Evolutionary conservation across 2,329 filamentous ascomycete genomes (phyloP).

Genomic region (Ilyonectria robusta): DNA sequence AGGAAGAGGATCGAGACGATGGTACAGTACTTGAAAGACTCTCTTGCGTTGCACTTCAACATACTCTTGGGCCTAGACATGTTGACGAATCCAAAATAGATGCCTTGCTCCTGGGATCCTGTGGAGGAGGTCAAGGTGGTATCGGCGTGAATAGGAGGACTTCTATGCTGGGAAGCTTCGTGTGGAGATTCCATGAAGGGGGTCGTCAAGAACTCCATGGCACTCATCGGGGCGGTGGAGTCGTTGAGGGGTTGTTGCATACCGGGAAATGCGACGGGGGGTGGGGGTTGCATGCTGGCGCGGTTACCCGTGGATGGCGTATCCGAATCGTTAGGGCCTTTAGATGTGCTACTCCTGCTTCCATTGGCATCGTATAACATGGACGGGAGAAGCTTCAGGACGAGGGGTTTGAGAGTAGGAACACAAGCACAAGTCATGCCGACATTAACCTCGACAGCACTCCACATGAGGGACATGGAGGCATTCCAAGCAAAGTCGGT

Average conservation of each 20-base stretch:
- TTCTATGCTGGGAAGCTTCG: slow-evolving; percentile 24
- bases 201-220: slow-evolving; percentile 63
- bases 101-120: slow-evolving; percentile 56
- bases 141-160: slow-evolving; percentile 33
- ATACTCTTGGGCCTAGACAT: slow-evolving; percentile 79
- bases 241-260: slow-evolving; percentile 40
- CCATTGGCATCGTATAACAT: slow-evolving; percentile 69
- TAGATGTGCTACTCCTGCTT: slow-evolving; percentile 50
- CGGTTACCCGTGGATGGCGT: slow-evolving; percentile 44
- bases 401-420: slow-evolving; percentile 90
- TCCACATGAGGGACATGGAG: slow-evolving; percentile 93
- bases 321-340: slow-evolving; percentile 51
- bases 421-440: slow-evolving; percentile 93
- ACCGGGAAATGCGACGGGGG: slow-evolving; percentile 39
- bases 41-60: slow-evolving; percentile 72
- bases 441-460: slow-evolving; percentile 89
- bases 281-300: slow-evolving; percentile 43
- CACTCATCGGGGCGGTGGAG: slow-evolving; percentile 51
- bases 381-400: slow-evolving; percentile 73
- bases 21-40: slow-evolving; percentile 80
- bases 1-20: slow-evolving; percentile 88
- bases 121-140: slow-evolving; percentile 55
- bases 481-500: slow-evolving; percentile 79
- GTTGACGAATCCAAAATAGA: slow-evolving; percentile 85
- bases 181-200: slow-evolving; percentile 51